Base-by-base conservation (phyloP, 805 yeast species). In the Vanderwaltozyma polyspora region DNA sequence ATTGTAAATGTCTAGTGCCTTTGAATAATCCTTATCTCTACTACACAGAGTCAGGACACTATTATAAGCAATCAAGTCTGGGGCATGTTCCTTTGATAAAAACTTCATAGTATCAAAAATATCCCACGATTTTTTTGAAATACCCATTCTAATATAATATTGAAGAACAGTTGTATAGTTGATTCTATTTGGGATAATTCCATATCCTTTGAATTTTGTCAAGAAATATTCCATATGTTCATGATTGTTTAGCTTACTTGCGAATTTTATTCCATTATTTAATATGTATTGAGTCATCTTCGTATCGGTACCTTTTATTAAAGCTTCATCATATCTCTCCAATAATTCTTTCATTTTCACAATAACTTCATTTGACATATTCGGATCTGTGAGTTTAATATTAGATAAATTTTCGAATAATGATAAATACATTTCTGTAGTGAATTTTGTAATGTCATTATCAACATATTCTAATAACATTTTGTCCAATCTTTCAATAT, bases 51-150 rank as follows among this genome's bases (percentile, higher is more conserved):
- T 66, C 10, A 89, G 71, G 64, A 86, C 72, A 5, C 80, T 71
- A 38, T 78, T 75, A 55, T 86, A 91, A 1, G 86, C 72, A 13
- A 60, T 57, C 0, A 72, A 48, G 31, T 76, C 80, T 0, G 97
- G 95, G 32, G 72, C 68, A 12, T 86, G 74, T 19, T 64, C 61
- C 4, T 64, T 49, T 1, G 91, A 74, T 44, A 79, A 55, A 52
- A 83, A 89, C 51, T 85, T 89, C 86, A 91, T 76, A 41, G 84
- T 74, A 43, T 79, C 85, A 57, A 91, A 91, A 2, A 82, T 63
- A 29, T 75, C 75, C 36, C 71, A 69, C 0, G 94, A 94, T 41
- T 79, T 75, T 18, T 43, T 36, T 10, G 34, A 25, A 6, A 41
- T 19, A 9, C 45, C 42, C 15, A 39, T 8, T 25, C 39, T 37